Evolutionary conservation across 163 green algal species (phyloP), one percentile per base, ranked within the genome.

Genomic region (Chlorella variabilis): DNA sequence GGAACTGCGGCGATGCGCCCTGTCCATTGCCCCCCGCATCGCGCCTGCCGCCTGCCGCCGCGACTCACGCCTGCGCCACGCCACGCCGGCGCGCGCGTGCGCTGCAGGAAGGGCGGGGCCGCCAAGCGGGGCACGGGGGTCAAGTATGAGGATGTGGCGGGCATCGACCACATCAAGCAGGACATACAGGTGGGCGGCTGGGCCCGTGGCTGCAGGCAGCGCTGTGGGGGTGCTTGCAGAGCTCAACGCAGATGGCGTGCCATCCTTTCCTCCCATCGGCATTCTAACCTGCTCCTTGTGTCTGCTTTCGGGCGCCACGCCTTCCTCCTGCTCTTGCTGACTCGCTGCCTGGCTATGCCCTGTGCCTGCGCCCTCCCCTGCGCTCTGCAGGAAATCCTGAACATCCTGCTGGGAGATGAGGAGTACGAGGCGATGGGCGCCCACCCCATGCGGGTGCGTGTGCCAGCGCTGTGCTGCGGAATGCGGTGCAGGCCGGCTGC

Each of bases 121-220:
- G 74, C 71, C 27, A 71, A 66, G 48, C n/a, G n/a, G n/a, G 86
- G 87, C 62, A 93, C 90, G 51, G 91, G 91, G 2, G 90, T 94
- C 18, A 77, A 84, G 41, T 94, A 91, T 71, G 68, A 69, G 11
- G 92, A 96, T 82, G 90, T 96, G 78, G 92, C 90, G 21, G 92
- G 92, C 65, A 90, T 96, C n/a, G 92, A 96, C 38, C 39, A 75
- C 38, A 84, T 94, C 33, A 91, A 90, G 75, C 63, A 36, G 4
- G 87, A 91, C 77, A 88, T 95, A 29, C 51, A 86, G 65, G 86
- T 89, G 41, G 88, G 92, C 59, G n/a, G 92, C 3, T 2, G 84
- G 45, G 70, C 45, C n/a, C n/a, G n/a, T n/a, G n/a, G n/a, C n/a
- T n/a, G n/a, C n/a, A n/a, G n/a, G n/a, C n/a, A n/a, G n/a, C n/a